Evolutionary conservation across 164 flowering plant species (phyloP), one percentile per base, ranked within the genome.

Genomic region (Litsea cubeba): DNA sequence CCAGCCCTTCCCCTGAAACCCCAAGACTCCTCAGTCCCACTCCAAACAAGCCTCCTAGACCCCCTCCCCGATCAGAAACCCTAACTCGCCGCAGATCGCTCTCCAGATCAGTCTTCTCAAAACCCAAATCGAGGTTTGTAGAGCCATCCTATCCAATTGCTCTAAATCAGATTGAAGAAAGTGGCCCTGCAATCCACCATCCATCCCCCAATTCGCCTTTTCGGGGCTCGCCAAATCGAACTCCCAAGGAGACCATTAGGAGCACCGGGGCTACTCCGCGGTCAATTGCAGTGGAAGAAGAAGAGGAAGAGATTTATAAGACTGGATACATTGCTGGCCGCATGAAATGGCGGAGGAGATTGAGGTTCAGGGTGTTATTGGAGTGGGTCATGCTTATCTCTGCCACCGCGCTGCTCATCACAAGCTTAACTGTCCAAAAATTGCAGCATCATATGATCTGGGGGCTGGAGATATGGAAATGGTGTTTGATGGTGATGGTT

Each of bases 381-480:
- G 97, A 94, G 78, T 88, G 83, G 87, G 28, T 75, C 50, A 70
- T 72, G 1, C 89, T 87, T 68, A 63, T 89, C 4, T 75, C 82
- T 70, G 80, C 85, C 14, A 69, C 73, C 71, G 85, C 77, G 3
- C 49, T 75, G 67, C 78, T 94, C 32, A 60, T 87, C 24, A 71
- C 86, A n/a, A 85, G 94, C 80, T 73, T 84, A 54, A 83, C 86
- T 12, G 71, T 84, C 57, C 63, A 80, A 26, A 83, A 62, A 62
- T 68, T 89, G 78, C 35, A 76, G 32, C 14, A 83, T 28, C 3
- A 8, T 1, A 28, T 8, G 54, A 62, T 88, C 62, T 91, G 92
- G 96, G 83, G 93, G 14, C 77, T 92, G 79, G 78, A 74, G 25
- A 23, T 91, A 3, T 94, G 97, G 98, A 94, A 84, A 80, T 92